Percentiles rank a stretch among this genome's conserved stretches.
Evolutionary conservation across 768 basidiomycete species (phyloP).

Genomic region (Crucibulum laeve): DNA sequence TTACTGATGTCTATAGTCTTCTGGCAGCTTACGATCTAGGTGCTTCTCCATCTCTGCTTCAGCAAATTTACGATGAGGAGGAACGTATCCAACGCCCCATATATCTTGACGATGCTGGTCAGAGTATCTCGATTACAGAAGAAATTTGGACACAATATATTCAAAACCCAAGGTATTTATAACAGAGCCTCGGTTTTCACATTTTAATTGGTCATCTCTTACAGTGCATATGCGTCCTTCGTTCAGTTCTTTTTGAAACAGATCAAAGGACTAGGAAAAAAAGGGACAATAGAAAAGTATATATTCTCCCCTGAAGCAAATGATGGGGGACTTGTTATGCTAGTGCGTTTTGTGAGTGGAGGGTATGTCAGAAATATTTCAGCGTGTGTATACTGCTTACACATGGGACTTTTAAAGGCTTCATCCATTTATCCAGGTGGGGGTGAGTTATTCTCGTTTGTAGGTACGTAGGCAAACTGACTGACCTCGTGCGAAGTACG

Average conservation of each 20-base stretch:
- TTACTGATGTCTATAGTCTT: conserved; percentile 25
- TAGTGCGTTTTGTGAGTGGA: conserved; percentile 27
- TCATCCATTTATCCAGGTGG: conserved; percentile 54
- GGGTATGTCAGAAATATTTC: conserved; percentile 19
- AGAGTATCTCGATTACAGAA: conserved; percentile 28
- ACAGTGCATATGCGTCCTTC: conserved; percentile 33
- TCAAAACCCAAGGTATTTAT: conserved; percentile 34
- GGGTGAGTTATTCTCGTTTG: conserved; percentile 23
- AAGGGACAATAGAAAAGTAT: conserved; percentile 41
- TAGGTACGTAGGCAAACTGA: background rate
- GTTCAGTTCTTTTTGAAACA: conserved; percentile 35
- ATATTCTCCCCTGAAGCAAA: conserved; percentile 36
- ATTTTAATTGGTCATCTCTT: background rate
- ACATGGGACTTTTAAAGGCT: conserved; percentile 24
- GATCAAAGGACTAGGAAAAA: conserved; percentile 30
- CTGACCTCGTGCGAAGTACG: conserved; percentile 32
- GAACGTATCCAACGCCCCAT: conserved; percentile 33
- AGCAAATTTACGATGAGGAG: conserved; percentile 45
- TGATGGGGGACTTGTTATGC: conserved; percentile 26
- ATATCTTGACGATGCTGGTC: conserved; percentile 27
- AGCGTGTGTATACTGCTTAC: background rate
- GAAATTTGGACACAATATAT: conserved; percentile 49
- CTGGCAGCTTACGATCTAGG: conserved; percentile 56
- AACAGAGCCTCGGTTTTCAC: background rate
- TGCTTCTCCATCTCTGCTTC: conserved; percentile 37